phyloP scores from a whole-genome alignment of 768 basidiomycete species.

The Exsudoporus frostii region DNA sequence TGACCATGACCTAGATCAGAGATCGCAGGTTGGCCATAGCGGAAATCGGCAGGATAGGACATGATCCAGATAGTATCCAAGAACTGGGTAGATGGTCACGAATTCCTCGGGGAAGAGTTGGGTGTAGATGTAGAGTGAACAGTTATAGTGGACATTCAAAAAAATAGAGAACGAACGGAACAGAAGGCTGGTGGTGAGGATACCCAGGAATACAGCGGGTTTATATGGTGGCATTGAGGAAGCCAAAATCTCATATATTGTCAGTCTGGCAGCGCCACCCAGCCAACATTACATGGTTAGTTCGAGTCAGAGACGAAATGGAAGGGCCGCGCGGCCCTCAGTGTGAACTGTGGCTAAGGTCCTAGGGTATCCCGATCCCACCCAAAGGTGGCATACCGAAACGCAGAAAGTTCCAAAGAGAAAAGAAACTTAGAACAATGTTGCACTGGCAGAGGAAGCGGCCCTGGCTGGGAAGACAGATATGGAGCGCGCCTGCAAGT shows the following conservation, averaged over 20 bases:
- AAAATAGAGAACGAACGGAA: too few species aligned
- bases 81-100: too few species aligned
- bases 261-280: too few species aligned
- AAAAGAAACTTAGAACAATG: neutral
- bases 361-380: neutral
- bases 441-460: neutral
- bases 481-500: neutral
- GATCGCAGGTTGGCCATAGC: neutral
- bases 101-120: neutral
- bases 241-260: too few species aligned
- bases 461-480: too few species aligned
- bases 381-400: neutral
- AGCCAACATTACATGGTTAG: too few species aligned
- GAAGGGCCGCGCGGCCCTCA: too few species aligned
- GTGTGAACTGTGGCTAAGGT: neutral
- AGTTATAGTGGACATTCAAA: neutral
- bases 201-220: too few species aligned
- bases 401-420: neutral
- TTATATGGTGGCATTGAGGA: too few species aligned
- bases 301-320: too few species aligned
- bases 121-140: too few species aligned
- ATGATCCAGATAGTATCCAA: neutral
- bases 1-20: neutral
- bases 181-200: too few species aligned
- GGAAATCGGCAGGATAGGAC: neutral